These are phyloP conservation scores for Harringtonia lauricola DNA, from an alignment of 2,329 filamentous ascomycete species.

Conservation along the genomic window DNA sequence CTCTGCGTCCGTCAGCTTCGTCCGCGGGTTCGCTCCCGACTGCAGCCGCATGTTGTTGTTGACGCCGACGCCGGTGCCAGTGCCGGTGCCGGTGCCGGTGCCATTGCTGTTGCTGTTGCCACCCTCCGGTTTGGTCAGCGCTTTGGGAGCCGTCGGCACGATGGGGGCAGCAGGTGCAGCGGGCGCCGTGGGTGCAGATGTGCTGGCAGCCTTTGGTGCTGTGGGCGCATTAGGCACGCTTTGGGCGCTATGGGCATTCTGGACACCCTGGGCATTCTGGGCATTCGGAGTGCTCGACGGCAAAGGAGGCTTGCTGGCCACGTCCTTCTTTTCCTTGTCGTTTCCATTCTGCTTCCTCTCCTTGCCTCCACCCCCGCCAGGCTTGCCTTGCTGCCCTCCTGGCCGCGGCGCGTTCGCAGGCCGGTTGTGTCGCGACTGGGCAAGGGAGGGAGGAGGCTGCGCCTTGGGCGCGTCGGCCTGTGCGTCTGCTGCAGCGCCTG, in stretches of 20 bases:
- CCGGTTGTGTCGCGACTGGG: slow-evolving; percentile 12
- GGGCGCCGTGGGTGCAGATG: neutral
- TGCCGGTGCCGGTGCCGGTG: slow-evolving; percentile 13
- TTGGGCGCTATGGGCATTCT: too few relatives aligned
- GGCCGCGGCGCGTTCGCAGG: slow-evolving; percentile 6
- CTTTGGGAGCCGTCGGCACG: neutral
- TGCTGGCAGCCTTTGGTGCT: slow-evolving; percentile 3
- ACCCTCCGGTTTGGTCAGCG: neutral
- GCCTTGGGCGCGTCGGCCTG: neutral
- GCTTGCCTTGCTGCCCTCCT: neutral
- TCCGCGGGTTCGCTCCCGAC: slow-evolving; percentile 47
- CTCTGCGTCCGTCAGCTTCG: slow-evolving; percentile 48
- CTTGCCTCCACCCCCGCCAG: neutral
- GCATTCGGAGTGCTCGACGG: too few relatives aligned
- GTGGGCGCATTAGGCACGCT: neutral
- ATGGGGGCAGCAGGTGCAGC: neutral
- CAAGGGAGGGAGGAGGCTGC: slow-evolving; percentile 8
- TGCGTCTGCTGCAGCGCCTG: neutral
- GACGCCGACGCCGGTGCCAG: slow-evolving; percentile 12
- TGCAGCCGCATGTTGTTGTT: slow-evolving; percentile 27
- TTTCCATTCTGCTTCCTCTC: neutral
- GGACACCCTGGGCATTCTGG: neutral
- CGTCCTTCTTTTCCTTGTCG: neutral
- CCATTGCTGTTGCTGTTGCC: slow-evolving; percentile 16
- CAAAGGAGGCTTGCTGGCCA: too few relatives aligned